Conservation (phyloP, 148 eudicot genomes). For the Heliosperma pusillum region DNA sequence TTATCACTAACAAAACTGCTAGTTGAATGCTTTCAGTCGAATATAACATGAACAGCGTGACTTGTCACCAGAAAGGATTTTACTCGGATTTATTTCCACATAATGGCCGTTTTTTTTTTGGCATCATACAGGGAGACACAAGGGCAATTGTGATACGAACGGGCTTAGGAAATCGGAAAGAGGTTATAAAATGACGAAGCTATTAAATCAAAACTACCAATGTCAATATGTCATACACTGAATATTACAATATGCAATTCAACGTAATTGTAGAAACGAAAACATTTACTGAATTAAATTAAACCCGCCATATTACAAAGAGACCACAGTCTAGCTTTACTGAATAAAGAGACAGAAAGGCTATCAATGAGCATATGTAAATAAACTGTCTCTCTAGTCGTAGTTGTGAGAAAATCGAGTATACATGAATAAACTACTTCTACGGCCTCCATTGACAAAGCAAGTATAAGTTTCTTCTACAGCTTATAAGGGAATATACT, state of each 20-base stretch:
- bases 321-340: too few species aligned
- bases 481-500: too few species aligned
- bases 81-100: neutral
- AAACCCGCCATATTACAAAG: too few species aligned
- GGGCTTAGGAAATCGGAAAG: neutral
- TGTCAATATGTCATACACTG: neutral
- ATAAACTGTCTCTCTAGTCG: too few species aligned
- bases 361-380: too few species aligned
- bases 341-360: too few species aligned
- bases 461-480: too few species aligned
- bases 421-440: too few species aligned
- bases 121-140: neutral
- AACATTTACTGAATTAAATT: too few species aligned
- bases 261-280: neutral
- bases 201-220: neutral
- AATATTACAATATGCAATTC: neutral
- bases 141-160: neutral
- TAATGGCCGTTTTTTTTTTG: neutral
- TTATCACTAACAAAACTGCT: neutral
- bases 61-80: too few species aligned
- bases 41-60: neutral
- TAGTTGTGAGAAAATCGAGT: too few species aligned
- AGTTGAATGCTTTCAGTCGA: neutral
- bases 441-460: too few species aligned
- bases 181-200: neutral